phyloP scores from a whole-genome alignment of 352 stramenopile genomes.

The Halophytophthora batemanensis region DNA sequence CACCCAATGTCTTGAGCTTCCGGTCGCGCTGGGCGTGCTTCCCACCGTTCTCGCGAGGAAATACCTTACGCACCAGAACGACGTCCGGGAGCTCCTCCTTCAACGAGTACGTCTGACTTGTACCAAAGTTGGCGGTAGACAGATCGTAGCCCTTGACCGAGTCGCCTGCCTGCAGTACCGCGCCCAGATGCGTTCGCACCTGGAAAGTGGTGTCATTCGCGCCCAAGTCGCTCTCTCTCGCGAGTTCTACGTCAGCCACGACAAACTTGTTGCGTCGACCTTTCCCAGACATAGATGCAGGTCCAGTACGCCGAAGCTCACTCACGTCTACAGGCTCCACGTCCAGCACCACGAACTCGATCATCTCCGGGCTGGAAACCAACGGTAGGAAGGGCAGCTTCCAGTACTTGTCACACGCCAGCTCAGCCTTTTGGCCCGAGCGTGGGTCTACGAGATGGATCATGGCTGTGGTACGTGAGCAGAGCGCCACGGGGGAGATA shows the following conservation, averaged over 20 bases:
- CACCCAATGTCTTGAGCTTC: constrained; percentile 48
- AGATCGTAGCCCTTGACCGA: constrained; percentile 77
- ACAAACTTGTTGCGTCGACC: constrained; percentile 29
- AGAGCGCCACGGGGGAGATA: constrained; percentile 60
- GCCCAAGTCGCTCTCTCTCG: constrained; percentile 67
- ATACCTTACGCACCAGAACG: constrained; percentile 73
- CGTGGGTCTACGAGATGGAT: constrained; percentile 63
- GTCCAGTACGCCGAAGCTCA: constrained; percentile 17
- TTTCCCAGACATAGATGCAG: constrained; percentile 4
- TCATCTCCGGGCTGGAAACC: constrained; percentile 52
- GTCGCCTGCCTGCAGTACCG: constrained; percentile 54
- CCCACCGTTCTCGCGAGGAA: constrained; percentile 35
- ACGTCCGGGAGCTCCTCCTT: constrained; percentile 69
- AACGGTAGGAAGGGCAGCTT: constrained; percentile 62
- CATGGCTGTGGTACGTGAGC: constrained; percentile 55
- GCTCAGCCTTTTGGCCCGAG: constrained; percentile 50
- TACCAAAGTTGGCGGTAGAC: constrained; percentile 48
- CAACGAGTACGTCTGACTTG: constrained; percentile 34
- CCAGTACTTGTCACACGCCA: constrained; percentile 68
- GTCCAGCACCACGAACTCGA: constrained; percentile 72
- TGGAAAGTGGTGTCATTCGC: constrained; percentile 78
- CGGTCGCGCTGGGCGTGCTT: constrained; percentile 32
- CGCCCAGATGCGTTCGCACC: constrained; percentile 60
- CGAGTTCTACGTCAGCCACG: constrained; percentile 68
- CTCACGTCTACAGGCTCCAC: constrained; percentile 46